Evolutionary conservation across 345 rosid genomes (phyloP).

Genomic region (Brassica carinata): DNA sequence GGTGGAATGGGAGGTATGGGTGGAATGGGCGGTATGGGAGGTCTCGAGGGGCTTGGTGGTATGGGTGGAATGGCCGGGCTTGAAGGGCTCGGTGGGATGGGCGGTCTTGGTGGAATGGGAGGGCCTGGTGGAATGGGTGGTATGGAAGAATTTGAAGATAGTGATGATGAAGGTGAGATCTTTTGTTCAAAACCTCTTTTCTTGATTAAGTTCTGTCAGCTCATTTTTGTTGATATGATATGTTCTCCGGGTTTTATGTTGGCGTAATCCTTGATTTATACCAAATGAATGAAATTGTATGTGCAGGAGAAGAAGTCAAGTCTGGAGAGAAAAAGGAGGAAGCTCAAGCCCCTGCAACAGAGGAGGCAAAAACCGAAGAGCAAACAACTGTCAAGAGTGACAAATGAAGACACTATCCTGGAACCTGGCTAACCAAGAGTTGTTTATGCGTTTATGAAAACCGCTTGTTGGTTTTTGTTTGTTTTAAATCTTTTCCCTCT

Average conservation of each 20-base stretch:
- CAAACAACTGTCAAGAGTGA: slow-evolving; percentile 18
- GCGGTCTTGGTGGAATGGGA: slow-evolving; percentile 29
- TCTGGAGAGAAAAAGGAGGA: slow-evolving; percentile 33
- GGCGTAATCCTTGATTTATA: no score
- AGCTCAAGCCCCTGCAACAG: slow-evolving; percentile 20
- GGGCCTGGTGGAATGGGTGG: slow-evolving; percentile 41
- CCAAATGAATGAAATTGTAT: slow-evolving; percentile 4
- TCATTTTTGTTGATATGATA: neutral
- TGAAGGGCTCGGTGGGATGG: slow-evolving; percentile 49
- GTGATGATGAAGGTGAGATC: slow-evolving; percentile 83
- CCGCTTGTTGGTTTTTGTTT: slow-evolving; percentile 20
- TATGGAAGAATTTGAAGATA: slow-evolving; percentile 77
- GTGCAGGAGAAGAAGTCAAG: slow-evolving; percentile 34
- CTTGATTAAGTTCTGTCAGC: neutral
- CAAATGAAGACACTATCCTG: slow-evolving; percentile 24
- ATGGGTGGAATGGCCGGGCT: slow-evolving; percentile 41
- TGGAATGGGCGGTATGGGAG: slow-evolving; percentile 44
- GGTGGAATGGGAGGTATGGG: slow-evolving; percentile 42
- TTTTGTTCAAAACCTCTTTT: neutral
- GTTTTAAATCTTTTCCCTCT: neutral
- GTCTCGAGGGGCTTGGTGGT: slow-evolving; percentile 25
- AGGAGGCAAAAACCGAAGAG: slow-evolving; percentile 17
- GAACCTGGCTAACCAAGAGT: slow-evolving; percentile 26
- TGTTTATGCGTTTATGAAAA: slow-evolving; percentile 16
- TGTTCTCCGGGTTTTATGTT: neutral